These are phyloP conservation scores for Ambrosiella beaveri DNA, from an alignment of 2,329 filamentous ascomycete species.

Conservation along the genomic window DNA sequence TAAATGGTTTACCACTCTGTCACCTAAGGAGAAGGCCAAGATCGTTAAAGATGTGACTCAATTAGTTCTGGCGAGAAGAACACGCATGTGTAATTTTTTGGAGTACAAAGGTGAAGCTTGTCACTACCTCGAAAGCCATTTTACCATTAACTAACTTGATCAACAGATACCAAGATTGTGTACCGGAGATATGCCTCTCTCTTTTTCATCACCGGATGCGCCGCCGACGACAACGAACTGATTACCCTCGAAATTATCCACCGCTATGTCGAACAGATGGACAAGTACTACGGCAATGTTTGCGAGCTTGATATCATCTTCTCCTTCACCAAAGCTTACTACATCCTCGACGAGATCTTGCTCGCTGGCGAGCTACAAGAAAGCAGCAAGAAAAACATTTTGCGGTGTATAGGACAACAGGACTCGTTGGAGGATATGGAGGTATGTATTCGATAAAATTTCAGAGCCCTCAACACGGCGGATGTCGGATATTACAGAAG, in stretches of 20 bases:
- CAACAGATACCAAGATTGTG: constrained; percentile 84
- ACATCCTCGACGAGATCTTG: constrained; percentile 91
- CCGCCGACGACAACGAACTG: constrained; percentile 93
- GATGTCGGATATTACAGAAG: too few species aligned
- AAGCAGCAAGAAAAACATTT: constrained; percentile 97
- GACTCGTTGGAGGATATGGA: constrained; percentile 98
- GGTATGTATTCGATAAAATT: constrained; percentile 33
- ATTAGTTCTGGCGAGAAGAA: constrained; percentile 84
- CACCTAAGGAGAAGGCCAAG: constrained; percentile 97
- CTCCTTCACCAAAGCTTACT: constrained; percentile 99
- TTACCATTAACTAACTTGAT: neutral
- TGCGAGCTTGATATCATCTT: constrained; percentile 99
- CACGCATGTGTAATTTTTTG: constrained; percentile 99
- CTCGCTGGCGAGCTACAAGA: constrained; percentile 95
- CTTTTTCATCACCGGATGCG: constrained; percentile 96
- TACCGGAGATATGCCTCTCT: constrained; percentile 97
- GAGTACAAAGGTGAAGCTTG: constrained; percentile 75
- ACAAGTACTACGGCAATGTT: constrained; percentile 99
- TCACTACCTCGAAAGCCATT: neutral
- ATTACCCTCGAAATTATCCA: constrained; percentile 98
- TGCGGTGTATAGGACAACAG: constrained; percentile 90
- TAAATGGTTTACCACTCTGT: constrained; percentile 98
- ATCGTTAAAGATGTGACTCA: constrained; percentile 99
- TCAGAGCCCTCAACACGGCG: neutral
- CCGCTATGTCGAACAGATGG: constrained; percentile 99